Evolutionary conservation across 345 rosid genomes (phyloP), one percentile per base, ranked within the genome.

Genomic region (Camelina laxa): DNA sequence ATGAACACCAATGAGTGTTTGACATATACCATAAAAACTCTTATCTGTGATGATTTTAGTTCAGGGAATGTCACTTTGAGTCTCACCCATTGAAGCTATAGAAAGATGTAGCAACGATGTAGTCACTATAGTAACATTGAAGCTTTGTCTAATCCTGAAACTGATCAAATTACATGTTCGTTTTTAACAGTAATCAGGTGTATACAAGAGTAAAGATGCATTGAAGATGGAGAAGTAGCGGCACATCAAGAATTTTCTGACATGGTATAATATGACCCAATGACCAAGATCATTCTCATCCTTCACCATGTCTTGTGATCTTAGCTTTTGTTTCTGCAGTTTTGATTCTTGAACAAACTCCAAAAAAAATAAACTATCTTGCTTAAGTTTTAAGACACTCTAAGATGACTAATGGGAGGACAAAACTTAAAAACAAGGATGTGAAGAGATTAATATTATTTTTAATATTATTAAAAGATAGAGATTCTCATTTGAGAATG

Each of bases 221-320:
- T n/a, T n/a, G 39, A 39, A 68, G 31, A 54, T 54, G 62, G 27
- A 68, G 49, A 53, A 53, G 64, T 30, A 30, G 57, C 49, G 21
- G 63, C 13, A 60, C 20, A 75, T 33, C 20, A 39, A 50, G 63
- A 41, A 6, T 41, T 57, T 41, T 59, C 60, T 39, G 68, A 67
- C 74, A 67, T 67, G 61, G 58, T 30, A 27, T 27, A 36, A 16
- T 17, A 61, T 61, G 35, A 35, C 45, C 48, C 45, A 19, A 3
- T 45, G 41, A 27, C 24, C 55, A 67, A 27, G 45, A 66, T 66
- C 27, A 53, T 21, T 53, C 48, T 21, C 61, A 38, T 38, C 33
- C 30, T 19, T 33, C 9, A 36, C 50, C 27, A 24, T 50, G 74
- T 50, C 20, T 75, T 50, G 45, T 48, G 72, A 58, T 58, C 72